Evolutionary conservation across 169 alveolate species (phyloP).

Genomic region (Cryptosporidium ryanae): DNA sequence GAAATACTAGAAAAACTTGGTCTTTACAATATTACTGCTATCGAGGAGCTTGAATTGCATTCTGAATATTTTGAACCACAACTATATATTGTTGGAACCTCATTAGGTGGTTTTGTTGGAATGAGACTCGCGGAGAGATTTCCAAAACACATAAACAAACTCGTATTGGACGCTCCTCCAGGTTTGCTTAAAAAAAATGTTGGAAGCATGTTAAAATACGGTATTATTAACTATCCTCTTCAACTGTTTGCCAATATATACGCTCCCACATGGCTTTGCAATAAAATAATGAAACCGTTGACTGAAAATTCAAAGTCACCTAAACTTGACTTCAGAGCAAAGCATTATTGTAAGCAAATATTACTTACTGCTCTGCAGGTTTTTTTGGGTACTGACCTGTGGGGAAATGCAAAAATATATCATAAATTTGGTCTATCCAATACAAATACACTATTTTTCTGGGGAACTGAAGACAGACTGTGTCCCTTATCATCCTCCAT

Average conservation of each 20-base stretch:
- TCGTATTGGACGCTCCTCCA: constrained; percentile 71
- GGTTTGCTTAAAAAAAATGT: constrained; percentile 40
- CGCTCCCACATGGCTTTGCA: constrained; percentile 53
- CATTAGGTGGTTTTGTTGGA: constrained; percentile 57
- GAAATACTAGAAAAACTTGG: constrained; percentile 61
- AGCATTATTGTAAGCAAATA: constrained; percentile 47
- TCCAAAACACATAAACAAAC: constrained; percentile 13
- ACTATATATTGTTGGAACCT: constrained; percentile 49
- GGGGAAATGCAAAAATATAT: constrained; percentile 44
- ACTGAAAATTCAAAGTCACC: constrained; percentile 46
- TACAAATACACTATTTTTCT: constrained; percentile 36
- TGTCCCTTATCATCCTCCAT: constrained; percentile 53
- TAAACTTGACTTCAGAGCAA: constrained; percentile 71
- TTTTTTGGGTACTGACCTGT: constrained; percentile 42
- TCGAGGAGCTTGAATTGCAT: constrained; percentile 6
- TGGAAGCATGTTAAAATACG: constrained; percentile 33
- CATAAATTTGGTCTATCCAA: constrained; percentile 18
- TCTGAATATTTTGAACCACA: constrained; percentile 7
- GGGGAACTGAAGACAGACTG: constrained; percentile 63
- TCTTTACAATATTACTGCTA: constrained; percentile 9
- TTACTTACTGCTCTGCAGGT: constrained; percentile 50
- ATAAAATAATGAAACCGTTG: constrained; percentile 55
- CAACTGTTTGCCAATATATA: constrained; percentile 54
- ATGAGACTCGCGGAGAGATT: constrained; percentile 52
- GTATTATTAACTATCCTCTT: constrained; percentile 40